Evolutionary conservation across 2,329 filamentous ascomycete genomes (phyloP), one percentile per base, ranked within the genome.

Genomic region (Fusarium udum): DNA sequence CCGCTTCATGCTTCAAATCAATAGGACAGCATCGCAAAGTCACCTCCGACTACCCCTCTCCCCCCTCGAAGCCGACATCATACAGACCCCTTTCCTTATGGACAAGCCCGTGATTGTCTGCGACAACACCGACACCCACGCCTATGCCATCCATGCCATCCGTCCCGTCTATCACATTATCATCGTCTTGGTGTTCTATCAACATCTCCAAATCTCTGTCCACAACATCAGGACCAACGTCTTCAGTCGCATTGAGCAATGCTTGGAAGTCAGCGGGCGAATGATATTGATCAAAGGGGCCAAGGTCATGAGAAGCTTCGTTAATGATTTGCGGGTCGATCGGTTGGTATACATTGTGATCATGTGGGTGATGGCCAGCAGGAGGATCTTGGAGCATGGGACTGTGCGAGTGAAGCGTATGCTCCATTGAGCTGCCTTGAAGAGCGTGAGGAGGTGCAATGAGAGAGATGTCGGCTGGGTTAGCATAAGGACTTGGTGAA

Each of bases 291-390:
- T 83, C 82, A 67, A 86, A 87, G 28, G 81, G 74, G 51, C 76
- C 78, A 64, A 84, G 72, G 64, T 80, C 78, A 53, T 79, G 77
- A 14, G 70, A 64, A 53, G 75, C 51, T n/a, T 78, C 61, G 66
- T 75, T 85, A 74, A 89, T 89, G 61, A 90, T 89, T 73, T 88
- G 87, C n/a, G 88, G 88, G 76, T 90, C 88, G 78, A 90, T 89
- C 32, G 87, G 88, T 60, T 89, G 86, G 77, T 87, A 87, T 34
- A 85, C 80, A 24, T 59, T 67, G 59, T 61, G 65, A 32, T 77
- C 66, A 39, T 76, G 71, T 16, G 62, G 78, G 39, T 78, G 75
- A 9, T 79, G 71, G 58, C 64, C 77, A 77, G 56, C 75, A 61
- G 20, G 80, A 72, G 64, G 81, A 60, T 80, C 78, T 73, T 65